Conservation (phyloP, 2,329 filamentous ascomycete species). For the Penicillium palitans region DNA sequence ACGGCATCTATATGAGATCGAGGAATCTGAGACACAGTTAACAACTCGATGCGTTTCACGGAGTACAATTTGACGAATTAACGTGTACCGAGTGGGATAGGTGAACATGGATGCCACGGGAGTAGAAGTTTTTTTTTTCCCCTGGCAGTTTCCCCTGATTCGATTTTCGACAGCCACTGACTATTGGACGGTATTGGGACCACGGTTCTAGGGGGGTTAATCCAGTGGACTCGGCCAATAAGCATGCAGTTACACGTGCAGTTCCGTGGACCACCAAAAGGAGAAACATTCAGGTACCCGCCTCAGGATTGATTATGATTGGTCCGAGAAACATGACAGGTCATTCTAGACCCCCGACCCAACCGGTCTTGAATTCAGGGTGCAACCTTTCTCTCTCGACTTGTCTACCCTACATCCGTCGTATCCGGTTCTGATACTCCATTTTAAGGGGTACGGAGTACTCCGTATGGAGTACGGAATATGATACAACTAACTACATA, state of each 20-base stretch:
- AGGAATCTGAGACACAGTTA: slow-evolving; percentile 23
- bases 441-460: neutral
- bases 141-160: slow-evolving; percentile 21
- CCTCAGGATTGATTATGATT: slow-evolving; percentile 17
- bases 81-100: neutral
- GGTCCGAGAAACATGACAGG: slow-evolving; percentile 21
- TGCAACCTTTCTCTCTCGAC: neutral
- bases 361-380: neutral
- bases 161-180: slow-evolving; percentile 18
- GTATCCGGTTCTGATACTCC: neutral
- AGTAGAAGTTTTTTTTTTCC: neutral
- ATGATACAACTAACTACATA: neutral
- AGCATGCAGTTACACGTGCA: slow-evolving; percentile 12
- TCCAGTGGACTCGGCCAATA: slow-evolving; percentile 18
- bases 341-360: slow-evolving; percentile 19
- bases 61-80: neutral
- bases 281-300: slow-evolving; percentile 29
- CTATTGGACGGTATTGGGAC: slow-evolving; percentile 4
- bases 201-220: slow-evolving; percentile 24
- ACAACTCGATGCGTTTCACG: neutral
- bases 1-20: slow-evolving; percentile 27
- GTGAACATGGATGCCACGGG: neutral
- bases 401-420: neutral
- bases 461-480: too few species aligned
- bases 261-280: slow-evolving; percentile 13